Evolutionary conservation across 2,329 filamentous ascomycete genomes (phyloP).

Genomic region (Alternaria atra): DNA sequence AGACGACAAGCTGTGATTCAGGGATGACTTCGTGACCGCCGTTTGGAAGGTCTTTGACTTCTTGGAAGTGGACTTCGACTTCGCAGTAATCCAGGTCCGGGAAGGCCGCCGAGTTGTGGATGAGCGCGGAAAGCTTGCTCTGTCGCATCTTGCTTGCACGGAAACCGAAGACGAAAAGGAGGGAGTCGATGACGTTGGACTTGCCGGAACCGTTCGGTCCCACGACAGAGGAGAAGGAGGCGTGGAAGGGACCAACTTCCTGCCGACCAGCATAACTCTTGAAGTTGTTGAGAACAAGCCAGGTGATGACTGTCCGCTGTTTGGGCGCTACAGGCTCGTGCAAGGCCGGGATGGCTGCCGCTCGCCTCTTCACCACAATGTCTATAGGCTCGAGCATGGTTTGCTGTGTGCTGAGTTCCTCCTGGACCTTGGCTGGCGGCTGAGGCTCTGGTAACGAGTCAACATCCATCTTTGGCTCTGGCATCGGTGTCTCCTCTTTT

Average conservation of each 20-base stretch:
- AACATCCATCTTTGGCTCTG: conserved; percentile 30
- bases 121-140: conserved; percentile 95
- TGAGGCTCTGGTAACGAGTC: conserved; percentile 53
- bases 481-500: conserved; percentile 61
- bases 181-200: conserved; percentile 97
- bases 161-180: conserved; percentile 99
- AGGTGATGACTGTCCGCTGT: conserved; percentile 88
- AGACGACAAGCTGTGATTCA: conserved; percentile 85
- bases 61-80: conserved; percentile 94
- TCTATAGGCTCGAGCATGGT: conserved; percentile 89
- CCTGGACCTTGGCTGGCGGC: conserved; percentile 55
- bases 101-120: conserved; percentile 92
- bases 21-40: conserved; percentile 81
- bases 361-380: conserved; percentile 87
- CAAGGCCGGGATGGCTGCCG: conserved; percentile 66
- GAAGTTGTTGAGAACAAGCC: conserved; percentile 93
- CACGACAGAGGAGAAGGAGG: conserved; percentile 96
- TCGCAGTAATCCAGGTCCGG: conserved; percentile 91
- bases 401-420: conserved; percentile 78
- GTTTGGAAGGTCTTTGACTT: conserved; percentile 86
- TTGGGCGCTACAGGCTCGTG: conserved; percentile 81
- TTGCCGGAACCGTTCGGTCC: conserved; percentile 98
- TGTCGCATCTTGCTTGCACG: conserved; percentile 99
- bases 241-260: conserved; percentile 94
- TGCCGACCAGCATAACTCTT: conserved; percentile 98